These are phyloP conservation scores for Fusarium lateritium DNA, from an alignment of 2,329 filamentous ascomycete species.

Conservation along the genomic window DNA sequence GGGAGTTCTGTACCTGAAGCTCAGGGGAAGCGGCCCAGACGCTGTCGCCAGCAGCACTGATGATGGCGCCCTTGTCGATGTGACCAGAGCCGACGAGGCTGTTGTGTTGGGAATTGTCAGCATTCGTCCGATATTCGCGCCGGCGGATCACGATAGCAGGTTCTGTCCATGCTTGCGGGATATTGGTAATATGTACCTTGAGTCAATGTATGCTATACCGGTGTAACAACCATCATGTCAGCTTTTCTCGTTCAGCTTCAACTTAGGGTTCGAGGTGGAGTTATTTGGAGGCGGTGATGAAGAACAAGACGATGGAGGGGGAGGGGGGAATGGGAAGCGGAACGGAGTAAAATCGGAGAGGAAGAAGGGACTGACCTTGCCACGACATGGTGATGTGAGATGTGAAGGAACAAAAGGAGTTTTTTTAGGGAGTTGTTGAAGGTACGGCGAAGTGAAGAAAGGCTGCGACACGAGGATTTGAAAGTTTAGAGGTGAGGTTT, in stretches of 20 bases:
- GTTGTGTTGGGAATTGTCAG: constrained; percentile 46
- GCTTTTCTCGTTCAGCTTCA: constrained; percentile 23
- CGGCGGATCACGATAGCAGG: constrained; percentile 2
- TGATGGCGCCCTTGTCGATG: constrained; percentile 87
- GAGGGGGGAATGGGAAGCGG: constrained; percentile 16
- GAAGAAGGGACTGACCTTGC: constrained; percentile 71
- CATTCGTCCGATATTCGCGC: constrained; percentile 34
- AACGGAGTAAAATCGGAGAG: constrained; percentile 17
- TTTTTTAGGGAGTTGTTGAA: constrained; percentile 6
- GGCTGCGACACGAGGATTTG: constrained; percentile 42
- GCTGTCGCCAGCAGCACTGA: constrained; percentile 84
- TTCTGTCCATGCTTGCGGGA: constrained; percentile 3
- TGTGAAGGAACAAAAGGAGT: constrained; percentile 29
- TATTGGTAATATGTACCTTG: constrained; percentile 58
- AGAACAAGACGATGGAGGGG: constrained; percentile 39
- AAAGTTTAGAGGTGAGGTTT: constrained; percentile 38
- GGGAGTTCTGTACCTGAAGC: constrained; percentile 76
- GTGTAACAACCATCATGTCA: constrained; percentile 26
- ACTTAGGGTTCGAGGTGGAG: constrained; percentile 45
- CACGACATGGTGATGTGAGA: constrained; percentile 73
- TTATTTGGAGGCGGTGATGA: constrained; percentile 47
- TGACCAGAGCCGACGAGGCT: constrained; percentile 87
- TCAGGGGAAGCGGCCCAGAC: constrained; percentile 80
- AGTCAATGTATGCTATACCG: constrained; percentile 65
- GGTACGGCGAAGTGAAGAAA: constrained; percentile 22